phyloP scores from a whole-genome alignment of 129 eudicot genomes.

The Apium graveolens region DNA sequence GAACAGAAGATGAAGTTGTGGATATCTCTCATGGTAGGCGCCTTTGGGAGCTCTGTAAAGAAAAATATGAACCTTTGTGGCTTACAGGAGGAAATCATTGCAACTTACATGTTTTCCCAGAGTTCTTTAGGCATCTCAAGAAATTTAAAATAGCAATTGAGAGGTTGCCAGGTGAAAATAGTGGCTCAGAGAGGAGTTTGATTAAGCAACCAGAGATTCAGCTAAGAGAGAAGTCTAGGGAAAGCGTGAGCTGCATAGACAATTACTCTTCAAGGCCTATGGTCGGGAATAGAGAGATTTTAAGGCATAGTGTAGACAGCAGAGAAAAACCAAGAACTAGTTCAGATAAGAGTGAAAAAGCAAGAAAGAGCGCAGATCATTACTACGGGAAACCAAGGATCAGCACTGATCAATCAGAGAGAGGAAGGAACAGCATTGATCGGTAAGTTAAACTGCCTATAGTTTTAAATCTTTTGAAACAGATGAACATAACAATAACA shows the following conservation, averaged over 20 bases:
- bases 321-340: constrained; percentile 17
- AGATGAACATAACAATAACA: not conserved
- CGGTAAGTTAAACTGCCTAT: not conserved
- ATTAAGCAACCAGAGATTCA: not conserved
- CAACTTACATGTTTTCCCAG: constrained; percentile 28
- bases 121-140: constrained; percentile 31
- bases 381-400: constrained; percentile 7
- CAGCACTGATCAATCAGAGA: constrained; percentile 18
- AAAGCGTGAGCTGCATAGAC: constrained; percentile 8
- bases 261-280: constrained; percentile 9
- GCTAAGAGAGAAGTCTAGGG: constrained; percentile 16
- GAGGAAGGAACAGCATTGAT: constrained; percentile 18
- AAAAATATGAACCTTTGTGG: constrained; percentile 36
- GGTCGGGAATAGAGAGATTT: constrained; percentile 5
- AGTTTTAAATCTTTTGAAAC: not conserved
- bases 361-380: constrained; percentile 19
- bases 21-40: constrained; percentile 33
- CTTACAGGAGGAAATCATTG: constrained; percentile 34
- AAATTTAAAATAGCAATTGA: constrained; percentile 25
- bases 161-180: not conserved
- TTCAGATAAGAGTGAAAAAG: constrained; percentile 9
- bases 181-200: not conserved
- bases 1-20: constrained; percentile 37
- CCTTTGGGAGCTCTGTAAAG: constrained; percentile 30
- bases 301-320: constrained; percentile 10